Percentiles rank a stretch among this genome's conserved stretches.
Evolutionary conservation across 495 filamentous ascomycete species (phyloP).

Genomic region (Platismatia glauca): DNA sequence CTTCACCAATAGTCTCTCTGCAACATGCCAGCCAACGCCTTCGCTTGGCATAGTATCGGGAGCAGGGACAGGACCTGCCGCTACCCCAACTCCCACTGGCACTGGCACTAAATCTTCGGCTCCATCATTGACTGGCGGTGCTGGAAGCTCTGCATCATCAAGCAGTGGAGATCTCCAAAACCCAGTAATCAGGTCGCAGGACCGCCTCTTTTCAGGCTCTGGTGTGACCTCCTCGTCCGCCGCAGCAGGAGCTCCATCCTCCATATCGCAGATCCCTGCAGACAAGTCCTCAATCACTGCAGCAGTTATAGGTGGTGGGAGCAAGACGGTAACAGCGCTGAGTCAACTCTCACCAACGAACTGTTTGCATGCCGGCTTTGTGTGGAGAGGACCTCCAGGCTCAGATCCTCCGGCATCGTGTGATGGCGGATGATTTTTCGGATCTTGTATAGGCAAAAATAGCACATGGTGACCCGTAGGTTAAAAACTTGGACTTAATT

Average conservation of each 20-base stretch:
- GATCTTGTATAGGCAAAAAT: background rate
- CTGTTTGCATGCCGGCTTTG: constrained; percentile 14
- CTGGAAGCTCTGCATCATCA: background rate
- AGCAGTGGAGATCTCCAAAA: background rate
- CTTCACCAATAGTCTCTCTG: constrained; percentile 12
- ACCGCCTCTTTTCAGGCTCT: background rate
- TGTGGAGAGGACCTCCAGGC: constrained; percentile 16
- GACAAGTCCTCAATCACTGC: background rate
- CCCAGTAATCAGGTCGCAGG: background rate
- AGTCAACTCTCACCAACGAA: constrained; percentile 16
- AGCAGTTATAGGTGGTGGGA: background rate
- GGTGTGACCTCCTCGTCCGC: background rate
- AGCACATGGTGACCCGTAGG: background rate
- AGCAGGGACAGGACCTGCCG: background rate
- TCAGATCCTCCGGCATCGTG: constrained; percentile 15
- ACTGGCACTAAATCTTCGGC: background rate
- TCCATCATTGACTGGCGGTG: background rate
- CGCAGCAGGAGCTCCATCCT: background rate
- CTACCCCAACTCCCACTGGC: background rate
- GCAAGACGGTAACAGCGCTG: constrained; percentile 16
- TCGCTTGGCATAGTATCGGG: constrained; percentile 5
- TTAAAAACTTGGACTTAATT: background rate
- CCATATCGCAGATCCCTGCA: background rate
- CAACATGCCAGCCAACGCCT: constrained; percentile 15
- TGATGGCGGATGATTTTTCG: constrained; percentile 9